Percentiles rank a stretch among this genome's conserved stretches.
These are phyloP conservation scores for Chaetomidium leptoderma DNA, from an alignment of 495 filamentous ascomycete genomes.

Conservation along the genomic window DNA sequence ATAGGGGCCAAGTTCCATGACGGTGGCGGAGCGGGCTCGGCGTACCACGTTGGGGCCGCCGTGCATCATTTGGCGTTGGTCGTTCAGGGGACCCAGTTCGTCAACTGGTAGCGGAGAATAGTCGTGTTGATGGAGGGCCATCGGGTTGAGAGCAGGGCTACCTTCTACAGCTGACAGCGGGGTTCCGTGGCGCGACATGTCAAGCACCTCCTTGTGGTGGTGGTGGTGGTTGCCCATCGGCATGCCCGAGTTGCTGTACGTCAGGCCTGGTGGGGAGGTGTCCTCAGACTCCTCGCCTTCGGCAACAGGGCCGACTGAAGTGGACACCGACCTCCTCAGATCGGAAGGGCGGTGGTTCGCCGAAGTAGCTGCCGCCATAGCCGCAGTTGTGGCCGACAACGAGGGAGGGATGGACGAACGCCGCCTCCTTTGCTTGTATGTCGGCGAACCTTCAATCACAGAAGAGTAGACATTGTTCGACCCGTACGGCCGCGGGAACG, in stretches of 20 bases:
- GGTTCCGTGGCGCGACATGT: conserved; percentile 83
- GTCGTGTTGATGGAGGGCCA: conserved; percentile 64
- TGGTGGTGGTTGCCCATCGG: conserved; percentile 58
- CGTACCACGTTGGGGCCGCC: conserved; percentile 70
- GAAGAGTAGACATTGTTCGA: conserved; percentile 84
- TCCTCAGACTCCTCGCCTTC: conserved; percentile 70
- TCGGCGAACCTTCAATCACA: conserved; percentile 94
- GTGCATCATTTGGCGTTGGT: conserved; percentile 56
- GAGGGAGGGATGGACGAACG: conserved; percentile 85
- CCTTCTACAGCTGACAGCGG: conserved; percentile 76
- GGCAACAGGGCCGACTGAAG: conserved; percentile 74
- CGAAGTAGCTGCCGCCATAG: conserved; percentile 49
- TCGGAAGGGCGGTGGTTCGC: conserved; percentile 73
- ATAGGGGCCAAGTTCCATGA: conserved; percentile 94
- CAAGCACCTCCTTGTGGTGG: conserved; percentile 75
- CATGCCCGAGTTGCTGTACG: conserved; percentile 61
- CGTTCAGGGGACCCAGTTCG: conserved; percentile 58
- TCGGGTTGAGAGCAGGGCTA: conserved; percentile 65
- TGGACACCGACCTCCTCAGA: conserved; percentile 84
- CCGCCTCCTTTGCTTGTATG: conserved; percentile 93
- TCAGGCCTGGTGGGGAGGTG: conserved; percentile 63
- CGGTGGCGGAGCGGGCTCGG: conserved; percentile 88
- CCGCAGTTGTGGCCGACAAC: conserved; percentile 59
- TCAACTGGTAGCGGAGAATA: conserved; percentile 60
- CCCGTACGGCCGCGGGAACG: conserved; percentile 70